Evolutionary conservation across 2,329 filamentous ascomycete species (phyloP).

Genomic region (Cadophora sp.): DNA sequence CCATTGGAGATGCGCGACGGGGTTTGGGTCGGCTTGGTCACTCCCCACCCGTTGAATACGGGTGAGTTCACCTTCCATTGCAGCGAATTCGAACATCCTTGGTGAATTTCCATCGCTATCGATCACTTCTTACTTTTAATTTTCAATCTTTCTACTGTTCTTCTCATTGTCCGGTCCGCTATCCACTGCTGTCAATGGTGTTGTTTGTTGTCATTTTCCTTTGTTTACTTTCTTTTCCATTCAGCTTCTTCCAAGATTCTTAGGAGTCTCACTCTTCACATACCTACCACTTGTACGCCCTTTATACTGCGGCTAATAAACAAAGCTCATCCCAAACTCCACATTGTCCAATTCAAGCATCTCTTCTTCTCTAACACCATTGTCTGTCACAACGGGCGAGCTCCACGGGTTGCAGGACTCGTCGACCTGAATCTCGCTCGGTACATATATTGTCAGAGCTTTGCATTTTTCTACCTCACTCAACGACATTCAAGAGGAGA

Average conservation of each 20-base stretch:
- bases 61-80: background rate
- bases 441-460: background rate
- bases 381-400: constrained; percentile 5
- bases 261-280: background rate
- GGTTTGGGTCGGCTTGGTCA: background rate
- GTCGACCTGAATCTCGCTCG: background rate
- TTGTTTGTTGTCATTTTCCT: background rate
- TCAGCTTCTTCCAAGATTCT: background rate
- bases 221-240: background rate
- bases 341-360: too few species aligned
- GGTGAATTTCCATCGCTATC: too few species aligned
- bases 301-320: background rate
- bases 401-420: background rate
- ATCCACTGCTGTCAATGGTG: background rate
- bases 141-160: background rate
- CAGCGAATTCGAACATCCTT: background rate
- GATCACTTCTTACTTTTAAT: too few species aligned
- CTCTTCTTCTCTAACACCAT: background rate
- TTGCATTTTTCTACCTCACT: background rate
- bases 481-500: background rate
- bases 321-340: background rate
- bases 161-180: background rate
- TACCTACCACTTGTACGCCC: background rate
- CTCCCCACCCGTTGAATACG: background rate
- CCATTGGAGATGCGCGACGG: background rate